Evolutionary conservation across 2,329 filamentous ascomycete genomes (phyloP).

Genomic region (Cadophora sp.): DNA sequence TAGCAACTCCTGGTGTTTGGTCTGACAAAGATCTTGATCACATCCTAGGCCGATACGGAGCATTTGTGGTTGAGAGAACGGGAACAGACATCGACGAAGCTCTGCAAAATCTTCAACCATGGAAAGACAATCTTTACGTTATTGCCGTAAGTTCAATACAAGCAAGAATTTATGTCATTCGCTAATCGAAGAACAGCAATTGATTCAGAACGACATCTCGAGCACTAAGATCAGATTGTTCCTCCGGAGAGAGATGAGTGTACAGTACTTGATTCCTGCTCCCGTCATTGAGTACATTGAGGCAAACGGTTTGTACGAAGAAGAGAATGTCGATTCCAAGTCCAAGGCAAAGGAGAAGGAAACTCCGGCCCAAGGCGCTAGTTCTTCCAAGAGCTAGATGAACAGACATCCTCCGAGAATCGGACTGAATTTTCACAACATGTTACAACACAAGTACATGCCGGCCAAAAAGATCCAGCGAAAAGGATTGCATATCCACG

Average conservation of each 20-base stretch:
- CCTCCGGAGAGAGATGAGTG: constrained; percentile 79
- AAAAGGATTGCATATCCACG: not conserved
- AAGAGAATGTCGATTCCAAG: constrained; percentile 46
- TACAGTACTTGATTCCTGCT: constrained; percentile 77
- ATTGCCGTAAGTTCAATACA: constrained; percentile 11
- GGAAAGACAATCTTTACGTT: constrained; percentile 71
- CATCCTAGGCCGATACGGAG: constrained; percentile 83
- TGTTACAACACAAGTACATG: constrained; percentile 2
- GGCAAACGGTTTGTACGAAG: constrained; percentile 68
- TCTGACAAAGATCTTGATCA: constrained; percentile 83
- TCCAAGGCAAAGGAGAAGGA: constrained; percentile 36
- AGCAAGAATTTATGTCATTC: not conserved
- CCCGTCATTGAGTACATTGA: constrained; percentile 79
- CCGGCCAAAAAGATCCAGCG: not conserved
- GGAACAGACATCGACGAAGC: constrained; percentile 91
- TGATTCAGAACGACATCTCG: constrained; percentile 82
- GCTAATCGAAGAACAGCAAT: constrained; percentile 4
- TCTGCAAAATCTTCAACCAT: constrained; percentile 79
- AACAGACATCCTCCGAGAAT: not conserved
- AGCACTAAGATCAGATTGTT: constrained; percentile 85
- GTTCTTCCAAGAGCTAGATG: constrained; percentile 29
- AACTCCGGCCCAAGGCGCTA: constrained; percentile 26
- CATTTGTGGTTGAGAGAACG: constrained; percentile 85
- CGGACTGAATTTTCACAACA: constrained; percentile 6
- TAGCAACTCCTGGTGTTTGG: constrained; percentile 74